Base-by-base conservation (phyloP, 129 eudicot species). In the Centrapalus pauciflorus region DNA sequence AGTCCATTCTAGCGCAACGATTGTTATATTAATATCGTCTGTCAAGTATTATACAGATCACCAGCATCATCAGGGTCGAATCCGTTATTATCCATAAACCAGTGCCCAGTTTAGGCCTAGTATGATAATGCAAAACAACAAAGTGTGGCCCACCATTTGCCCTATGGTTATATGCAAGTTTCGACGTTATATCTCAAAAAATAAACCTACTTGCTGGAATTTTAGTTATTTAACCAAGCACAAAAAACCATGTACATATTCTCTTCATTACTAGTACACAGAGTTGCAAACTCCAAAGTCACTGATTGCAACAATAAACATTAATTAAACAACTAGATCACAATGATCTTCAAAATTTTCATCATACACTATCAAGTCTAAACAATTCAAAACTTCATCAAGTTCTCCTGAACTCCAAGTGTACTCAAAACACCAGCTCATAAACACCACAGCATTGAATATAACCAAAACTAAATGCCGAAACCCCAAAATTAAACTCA, bases 271-370 rank as follows among this genome's bases (percentile, higher is more conserved):
- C 51, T 3, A 30, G 35, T 46, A 13, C 30, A 46, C 19, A 57
- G 0, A 45, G 20, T 34, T 23, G 30, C 29, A 11, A n/a, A 60
- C n/a, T 34, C 38, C 61, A 26, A 4, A 72, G 5, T 72, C 71
- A 62, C 71, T 51, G 45, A 33, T 72, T 62, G 23, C 24, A 54
- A 26, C 20, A 61, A 56, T 26, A 51, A 26, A 52, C 71, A 73
- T 73, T 14, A 23, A 43, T 23, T 67, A 27, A 55, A 61, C 43
- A 35, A 58, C 61, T 37, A 79, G 70, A 79, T 73, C 64, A 74
- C 25, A 20, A 5, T 73, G 79, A 73, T 79, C 83, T 26, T 73
- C 76, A 45, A 55, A 17, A 5, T 49, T 23, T 34, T 54, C 49
- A 9, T 49, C 35, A 65, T 25, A 66, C 48, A 77, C 62, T 13